These are phyloP conservation scores for Hypoxylon lienhwacheense DNA, from an alignment of 495 filamentous ascomycete species.

Conservation along the genomic window DNA sequence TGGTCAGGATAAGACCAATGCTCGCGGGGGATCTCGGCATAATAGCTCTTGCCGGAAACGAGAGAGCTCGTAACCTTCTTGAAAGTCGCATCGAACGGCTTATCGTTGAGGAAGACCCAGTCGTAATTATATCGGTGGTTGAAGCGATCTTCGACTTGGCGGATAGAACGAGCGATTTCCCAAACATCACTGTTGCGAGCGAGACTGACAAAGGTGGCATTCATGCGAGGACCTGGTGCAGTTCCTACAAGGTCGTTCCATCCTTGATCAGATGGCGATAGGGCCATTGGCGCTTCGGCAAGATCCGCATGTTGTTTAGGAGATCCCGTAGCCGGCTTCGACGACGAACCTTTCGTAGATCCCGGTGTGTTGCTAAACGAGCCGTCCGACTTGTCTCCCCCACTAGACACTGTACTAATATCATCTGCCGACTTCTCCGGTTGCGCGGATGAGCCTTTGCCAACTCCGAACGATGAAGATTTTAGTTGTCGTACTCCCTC, in stretches of 20 bases:
- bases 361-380: slow-evolving; percentile 28
- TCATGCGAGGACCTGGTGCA: slow-evolving; percentile 69
- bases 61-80: slow-evolving; percentile 87
- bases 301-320: slow-evolving; percentile 41
- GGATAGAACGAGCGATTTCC: slow-evolving; percentile 94
- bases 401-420: slow-evolving; percentile 19
- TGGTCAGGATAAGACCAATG: slow-evolving; percentile 89
- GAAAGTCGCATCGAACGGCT: slow-evolving; percentile 88
- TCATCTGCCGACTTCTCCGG: slow-evolving; percentile 37
- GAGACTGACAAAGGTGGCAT: slow-evolving; percentile 95
- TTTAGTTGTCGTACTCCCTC: slow-evolving; percentile 35
- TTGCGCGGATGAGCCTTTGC: slow-evolving; percentile 35
- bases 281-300: slow-evolving; percentile 54
- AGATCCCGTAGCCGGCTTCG: slow-evolving; percentile 41
- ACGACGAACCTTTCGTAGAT: slow-evolving; percentile 30
- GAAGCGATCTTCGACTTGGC: slow-evolving; percentile 95
- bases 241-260: slow-evolving; percentile 56
- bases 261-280: slow-evolving; percentile 49
- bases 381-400: slow-evolving; percentile 34
- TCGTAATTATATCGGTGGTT: slow-evolving; percentile 96
- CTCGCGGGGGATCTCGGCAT: slow-evolving; percentile 79
- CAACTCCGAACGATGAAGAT: slow-evolving; percentile 26
- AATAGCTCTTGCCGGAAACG: slow-evolving; percentile 87
- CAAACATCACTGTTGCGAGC: slow-evolving; percentile 91
- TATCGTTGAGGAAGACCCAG: slow-evolving; percentile 98